phyloP scores from a whole-genome alignment of 2,329 filamentous ascomycete species.

The Aspergillus clavatus region DNA sequence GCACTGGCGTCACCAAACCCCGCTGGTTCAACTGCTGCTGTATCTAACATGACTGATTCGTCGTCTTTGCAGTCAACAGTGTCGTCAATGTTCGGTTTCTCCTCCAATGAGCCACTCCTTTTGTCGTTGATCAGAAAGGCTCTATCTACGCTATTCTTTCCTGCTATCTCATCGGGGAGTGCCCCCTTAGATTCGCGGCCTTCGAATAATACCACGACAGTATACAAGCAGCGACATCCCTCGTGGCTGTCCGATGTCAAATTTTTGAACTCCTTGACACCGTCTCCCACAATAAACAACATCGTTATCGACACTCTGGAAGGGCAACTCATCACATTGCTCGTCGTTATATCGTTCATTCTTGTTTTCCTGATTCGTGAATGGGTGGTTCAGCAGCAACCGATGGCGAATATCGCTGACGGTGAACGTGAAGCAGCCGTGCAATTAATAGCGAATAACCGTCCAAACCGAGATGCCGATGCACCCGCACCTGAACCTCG shows the following conservation, averaged over 20 bases:
- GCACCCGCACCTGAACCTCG: constrained; percentile 11
- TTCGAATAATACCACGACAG: constrained; percentile 23
- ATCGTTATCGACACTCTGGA: constrained; percentile 79
- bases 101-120: constrained; percentile 42
- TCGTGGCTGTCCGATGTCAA: constrained; percentile 57
- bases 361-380: constrained; percentile 94
- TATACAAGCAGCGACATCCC: constrained; percentile 35
- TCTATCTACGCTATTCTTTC: constrained; percentile 32
- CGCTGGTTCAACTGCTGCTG: constrained; percentile 20
- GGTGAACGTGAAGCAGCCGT: constrained; percentile 48
- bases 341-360: constrained; percentile 91
- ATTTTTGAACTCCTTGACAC: constrained; percentile 55
- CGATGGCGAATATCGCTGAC: constrained; percentile 75
- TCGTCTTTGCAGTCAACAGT: constrained; percentile 32
- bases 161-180: constrained; percentile 24
- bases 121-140: constrained; percentile 45
- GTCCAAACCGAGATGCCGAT: constrained; percentile 22
- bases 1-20: constrained; percentile 20
- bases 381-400: constrained; percentile 97
- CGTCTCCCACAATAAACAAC: constrained; percentile 68
- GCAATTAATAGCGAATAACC: constrained; percentile 41
- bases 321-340: constrained; percentile 85
- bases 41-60: constrained; percentile 21
- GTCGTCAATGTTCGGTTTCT: constrained; percentile 40
- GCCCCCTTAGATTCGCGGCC: constrained; percentile 23